These are phyloP conservation scores for Mycosphaerella arachidis DNA, from an alignment of 2,329 filamentous ascomycete genomes.

Conservation along the genomic window DNA sequence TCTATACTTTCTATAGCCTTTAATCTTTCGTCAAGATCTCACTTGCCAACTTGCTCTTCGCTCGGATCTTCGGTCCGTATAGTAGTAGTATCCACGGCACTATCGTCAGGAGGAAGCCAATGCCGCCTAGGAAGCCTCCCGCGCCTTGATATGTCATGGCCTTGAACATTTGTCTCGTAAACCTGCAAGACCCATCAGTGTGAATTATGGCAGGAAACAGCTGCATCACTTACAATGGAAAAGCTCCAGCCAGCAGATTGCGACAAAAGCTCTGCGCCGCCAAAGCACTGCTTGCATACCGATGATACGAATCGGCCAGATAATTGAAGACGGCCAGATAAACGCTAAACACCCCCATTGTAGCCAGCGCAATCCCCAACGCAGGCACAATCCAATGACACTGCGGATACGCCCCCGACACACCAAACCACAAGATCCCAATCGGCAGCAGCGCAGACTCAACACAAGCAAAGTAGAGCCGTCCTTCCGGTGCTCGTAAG, in stretches of 20 bases:
- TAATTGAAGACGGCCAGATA: conserved; percentile 93
- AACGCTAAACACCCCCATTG: conserved; percentile 80
- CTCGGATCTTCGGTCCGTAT: conserved; percentile 70
- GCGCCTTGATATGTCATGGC: conserved; percentile 67
- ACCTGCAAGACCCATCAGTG: conserved; percentile 23
- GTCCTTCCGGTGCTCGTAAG: conserved; percentile 60
- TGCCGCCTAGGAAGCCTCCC: conserved; percentile 69
- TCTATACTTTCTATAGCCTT: neutral
- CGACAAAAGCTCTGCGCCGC: conserved; percentile 83
- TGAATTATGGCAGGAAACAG: neutral
- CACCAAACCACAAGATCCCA: conserved; percentile 78
- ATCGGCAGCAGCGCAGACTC: conserved; percentile 70
- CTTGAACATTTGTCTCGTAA: conserved; percentile 68
- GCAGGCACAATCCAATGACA: conserved; percentile 70
- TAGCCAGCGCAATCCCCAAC: conserved; percentile 67
- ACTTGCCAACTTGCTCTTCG: conserved; percentile 68
- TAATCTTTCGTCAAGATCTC: conserved; percentile 31
- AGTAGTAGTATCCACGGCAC: conserved; percentile 87
- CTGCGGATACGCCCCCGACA: conserved; percentile 54
- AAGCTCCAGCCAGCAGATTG: conserved; percentile 75
- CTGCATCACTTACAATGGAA: conserved; percentile 55
- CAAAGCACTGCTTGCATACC: conserved; percentile 77
- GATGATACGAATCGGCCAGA: conserved; percentile 79
- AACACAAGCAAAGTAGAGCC: conserved; percentile 79
- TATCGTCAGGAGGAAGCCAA: conserved; percentile 62